Percentiles rank a stretch among this genome's conserved stretches.
phyloP scores from a whole-genome alignment of 805 yeast genomes.

The Sungouiella thailandica region DNA sequence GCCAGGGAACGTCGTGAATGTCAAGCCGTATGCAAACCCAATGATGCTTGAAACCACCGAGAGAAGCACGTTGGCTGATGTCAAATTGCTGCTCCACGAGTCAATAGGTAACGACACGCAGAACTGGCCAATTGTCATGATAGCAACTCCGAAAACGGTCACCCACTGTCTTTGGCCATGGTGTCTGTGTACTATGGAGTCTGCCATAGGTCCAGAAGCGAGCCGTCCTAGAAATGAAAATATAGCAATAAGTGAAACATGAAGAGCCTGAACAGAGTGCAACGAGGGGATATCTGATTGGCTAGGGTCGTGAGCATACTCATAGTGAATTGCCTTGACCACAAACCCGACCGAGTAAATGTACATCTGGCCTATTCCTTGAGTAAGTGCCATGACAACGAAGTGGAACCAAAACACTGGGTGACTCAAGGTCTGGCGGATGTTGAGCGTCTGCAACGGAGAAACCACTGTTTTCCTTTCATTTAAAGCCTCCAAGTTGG shows the following conservation, averaged over 20 bases:
- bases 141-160: constrained; percentile 21
- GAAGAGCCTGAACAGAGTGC: constrained; percentile 25
- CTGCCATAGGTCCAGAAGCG: constrained; percentile 29
- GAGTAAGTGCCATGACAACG: constrained; percentile 25
- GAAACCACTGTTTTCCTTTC: neutral
- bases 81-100: constrained; percentile 8
- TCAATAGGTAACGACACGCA: constrained; percentile 13
- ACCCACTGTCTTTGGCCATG: constrained; percentile 30
- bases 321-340: constrained; percentile 22
- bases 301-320: neutral
- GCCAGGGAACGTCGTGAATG: constrained; percentile 31
- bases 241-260: constrained; percentile 30
- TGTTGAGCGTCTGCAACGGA: constrained; percentile 12
- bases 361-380: constrained; percentile 36
- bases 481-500: neutral
- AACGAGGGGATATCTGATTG: constrained; percentile 9
- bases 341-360: constrained; percentile 31
- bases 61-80: constrained; percentile 15
- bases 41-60: constrained; percentile 22
- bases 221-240: constrained; percentile 29
- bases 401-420: constrained; percentile 31
- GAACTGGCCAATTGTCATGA: constrained; percentile 28
- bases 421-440: constrained; percentile 20
- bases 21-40: constrained; percentile 32
- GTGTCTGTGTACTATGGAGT: constrained; percentile 19